Base-by-base conservation (phyloP, 2,329 filamentous ascomycete genomes). In the Arachnomyces sp. region DNA sequence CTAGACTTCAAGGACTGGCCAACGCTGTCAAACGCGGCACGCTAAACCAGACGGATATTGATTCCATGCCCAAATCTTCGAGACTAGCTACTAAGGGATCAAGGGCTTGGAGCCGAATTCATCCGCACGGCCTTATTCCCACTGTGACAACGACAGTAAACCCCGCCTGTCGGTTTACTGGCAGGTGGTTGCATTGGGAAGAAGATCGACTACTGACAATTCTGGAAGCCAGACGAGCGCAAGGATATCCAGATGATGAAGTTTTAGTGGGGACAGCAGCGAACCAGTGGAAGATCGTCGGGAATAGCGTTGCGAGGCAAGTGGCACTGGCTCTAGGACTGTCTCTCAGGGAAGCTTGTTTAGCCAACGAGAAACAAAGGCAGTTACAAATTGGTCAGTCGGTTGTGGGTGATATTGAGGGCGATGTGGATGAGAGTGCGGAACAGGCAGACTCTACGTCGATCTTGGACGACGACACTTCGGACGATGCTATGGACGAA, bases 221-320 rank as follows among this genome's bases (percentile, higher is more conserved):
- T 2, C 69, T 82, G 65, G 86, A 92, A 57, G 75, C 71, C 0
- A 65, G 82, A 1, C 67, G 83, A 2, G 81, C 79, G 0, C 86
- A 92, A 56, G 82, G 83, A 0, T 78, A 84, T 31, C 77, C 70
- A 0, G 83, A 90, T 40, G 48, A 78, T 4, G 86, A 90, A 42
- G 72, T 89, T 0, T 57, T 93, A 1, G 58, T 89, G 1, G 85
- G 85, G 0, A 52, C 39, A 0, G 57, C 71, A 0, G 7, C 29
- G 0, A 64, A 78, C 1, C 80, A 86, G 53, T 80, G 75, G 64
- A 74, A 71, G 40, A 76, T 86, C 14, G 68, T 89, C 0, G 86
- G 86, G 0, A 93, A 93, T 57, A 85, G 80, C 18, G 86, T 93
- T 0, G 77, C 84, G 2, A 67, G 84, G 7, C 74, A 77, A 16